Evolutionary conservation across 768 basidiomycete species (phyloP), one percentile per base, ranked within the genome.

Genomic region (Rhizopogon sp.): DNA sequence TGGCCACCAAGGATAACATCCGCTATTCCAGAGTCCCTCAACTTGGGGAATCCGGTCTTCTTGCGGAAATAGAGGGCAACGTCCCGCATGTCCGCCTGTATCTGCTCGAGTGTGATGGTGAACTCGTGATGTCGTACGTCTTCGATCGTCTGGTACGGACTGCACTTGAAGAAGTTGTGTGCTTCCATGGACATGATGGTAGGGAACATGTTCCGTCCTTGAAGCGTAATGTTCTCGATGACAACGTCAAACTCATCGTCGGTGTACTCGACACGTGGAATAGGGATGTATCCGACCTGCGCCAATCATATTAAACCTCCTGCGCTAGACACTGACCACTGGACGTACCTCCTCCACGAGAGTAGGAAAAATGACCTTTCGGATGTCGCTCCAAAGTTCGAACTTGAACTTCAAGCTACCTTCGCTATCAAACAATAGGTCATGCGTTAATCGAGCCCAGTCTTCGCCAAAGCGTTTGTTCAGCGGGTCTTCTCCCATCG

Each of bases 51-150:
- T 3, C 91, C 91, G 5, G 75, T 80, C 81, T 94, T 95, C 77
- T 85, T 91, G 60, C 78, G 79, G 77, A 91, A 94, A 67, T 87
- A 92, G 70, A 98, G 96, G 8, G 89, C 87, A 13, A 97, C 90
- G 62, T 98, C 94, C 14, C 90, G 82, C 82, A 98, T 88, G 61
- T 97, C 93, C 5, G 89, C 88, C 67, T 98, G 94, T 62, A 97
- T 89, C 69, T 98, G 94, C 29, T 76, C 77, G 39, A 97, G 76
- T 7, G 82, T 84, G 53, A 97, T 66, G 37, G 79, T 85, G 65
- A 97, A 83, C 52, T 82, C 79, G 68, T 96, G 91, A 60, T 80
- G 78, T 29, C 76, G 69, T 58, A 83, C 76, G 66, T 91, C 91
- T 5, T 70, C 62, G 56, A 72, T 76, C 37, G 50, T 61, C 17